phyloP scores from a whole-genome alignment of 257 asterid species.

The Solanum verrucosum region DNA sequence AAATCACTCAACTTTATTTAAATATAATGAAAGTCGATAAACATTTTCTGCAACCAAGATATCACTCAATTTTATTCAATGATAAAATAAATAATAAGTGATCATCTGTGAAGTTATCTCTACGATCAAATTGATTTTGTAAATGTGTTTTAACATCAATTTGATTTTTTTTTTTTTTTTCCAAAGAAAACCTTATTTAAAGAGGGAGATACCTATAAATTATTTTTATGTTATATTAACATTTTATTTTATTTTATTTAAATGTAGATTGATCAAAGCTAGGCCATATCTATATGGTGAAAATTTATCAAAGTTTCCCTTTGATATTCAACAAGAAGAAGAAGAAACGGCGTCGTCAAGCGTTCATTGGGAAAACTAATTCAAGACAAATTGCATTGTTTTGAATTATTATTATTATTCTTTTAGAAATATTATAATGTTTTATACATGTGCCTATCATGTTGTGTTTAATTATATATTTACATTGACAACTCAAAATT shows the following conservation, averaged over 20 bases:
- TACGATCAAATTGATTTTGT: neutral
- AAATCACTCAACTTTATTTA: neutral
- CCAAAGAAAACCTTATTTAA: neutral
- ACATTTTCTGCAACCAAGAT: neutral
- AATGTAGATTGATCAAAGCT: neutral
- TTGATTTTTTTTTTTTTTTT: neutral
- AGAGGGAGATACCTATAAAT: neutral
- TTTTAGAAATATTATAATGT: neutral
- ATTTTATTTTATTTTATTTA: neutral
- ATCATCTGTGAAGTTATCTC: neutral
- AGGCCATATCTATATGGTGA: neutral
- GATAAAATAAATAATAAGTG: neutral
- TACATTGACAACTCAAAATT: neutral
- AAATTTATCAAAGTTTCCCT: neutral
- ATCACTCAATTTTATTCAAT: neutral
- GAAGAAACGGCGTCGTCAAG: constrained; percentile 3
- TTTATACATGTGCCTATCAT: neutral
- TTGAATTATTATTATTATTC: neutral
- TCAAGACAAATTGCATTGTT: neutral
- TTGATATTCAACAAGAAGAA: neutral
- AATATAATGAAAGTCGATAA: neutral
- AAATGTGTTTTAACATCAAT: neutral
- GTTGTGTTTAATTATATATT: neutral
- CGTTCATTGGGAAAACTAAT: neutral
- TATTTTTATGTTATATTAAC: neutral